phyloP scores from a whole-genome alignment of 768 basidiomycete species.

The Leccinum disarticulatum region DNA sequence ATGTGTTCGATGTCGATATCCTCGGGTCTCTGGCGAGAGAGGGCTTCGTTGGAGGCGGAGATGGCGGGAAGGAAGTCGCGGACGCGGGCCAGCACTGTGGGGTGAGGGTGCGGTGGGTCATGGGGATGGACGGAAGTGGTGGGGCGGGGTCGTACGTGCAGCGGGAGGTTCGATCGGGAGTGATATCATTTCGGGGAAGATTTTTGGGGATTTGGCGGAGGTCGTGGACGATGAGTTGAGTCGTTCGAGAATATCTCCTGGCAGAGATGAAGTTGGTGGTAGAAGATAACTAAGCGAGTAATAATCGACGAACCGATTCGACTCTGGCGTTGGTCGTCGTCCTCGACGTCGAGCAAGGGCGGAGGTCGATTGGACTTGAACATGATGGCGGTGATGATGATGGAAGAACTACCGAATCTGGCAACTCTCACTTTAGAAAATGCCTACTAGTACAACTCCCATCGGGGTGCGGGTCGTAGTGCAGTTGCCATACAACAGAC shows the following conservation, averaged over 20 bases:
- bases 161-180: conserved; percentile 41
- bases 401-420: conserved; percentile 7
- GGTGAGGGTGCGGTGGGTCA: not conserved
- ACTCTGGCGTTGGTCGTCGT: conserved; percentile 43
- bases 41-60: conserved; percentile 59
- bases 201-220: conserved; percentile 31
- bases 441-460: conserved; percentile 20
- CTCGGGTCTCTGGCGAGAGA: conserved; percentile 48
- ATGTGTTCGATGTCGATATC: conserved; percentile 74
- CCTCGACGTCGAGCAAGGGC: conserved; percentile 45
- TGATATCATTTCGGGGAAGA: conserved; percentile 27
- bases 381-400: conserved; percentile 8
- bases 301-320: conserved; percentile 37
- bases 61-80: conserved; percentile 68
- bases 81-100: conserved; percentile 61
- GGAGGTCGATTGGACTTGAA: conserved; percentile 7
- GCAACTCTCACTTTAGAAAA: not conserved
- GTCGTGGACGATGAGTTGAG: conserved; percentile 31
- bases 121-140: conserved; percentile 1
- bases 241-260: conserved; percentile 44
- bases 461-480: conserved; percentile 67
- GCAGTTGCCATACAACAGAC: conserved; percentile 74
- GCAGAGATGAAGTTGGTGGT: not conserved
- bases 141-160: conserved; percentile 43
- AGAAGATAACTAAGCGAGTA: not conserved